Evolutionary conservation across 768 basidiomycete species (phyloP).

Genomic region (Auricularia auricula-judae): DNA sequence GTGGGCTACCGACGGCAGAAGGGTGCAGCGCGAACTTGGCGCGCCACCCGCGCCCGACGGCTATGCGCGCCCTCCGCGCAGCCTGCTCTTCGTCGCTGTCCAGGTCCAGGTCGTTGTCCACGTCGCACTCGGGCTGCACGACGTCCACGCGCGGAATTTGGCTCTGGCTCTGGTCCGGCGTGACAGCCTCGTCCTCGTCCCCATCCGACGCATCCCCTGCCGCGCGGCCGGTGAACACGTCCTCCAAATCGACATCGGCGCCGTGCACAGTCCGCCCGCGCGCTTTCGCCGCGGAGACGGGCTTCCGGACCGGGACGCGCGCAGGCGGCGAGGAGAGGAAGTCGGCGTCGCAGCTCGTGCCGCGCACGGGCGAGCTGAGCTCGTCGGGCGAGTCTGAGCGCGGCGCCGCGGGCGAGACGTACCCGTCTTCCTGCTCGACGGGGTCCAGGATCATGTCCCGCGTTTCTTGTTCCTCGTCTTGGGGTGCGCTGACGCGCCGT

Average conservation of each 20-base stretch:
- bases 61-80: neutral
- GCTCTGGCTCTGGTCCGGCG: neutral
- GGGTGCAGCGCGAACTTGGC: no score
- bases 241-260: neutral
- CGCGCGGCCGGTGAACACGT: neutral
- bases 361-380: conserved; percentile 47
- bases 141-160: neutral
- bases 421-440: conserved; percentile 71
- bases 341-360: neutral
- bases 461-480: conserved; percentile 30
- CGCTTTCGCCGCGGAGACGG: neutral
- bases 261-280: neutral
- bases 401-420: conserved; percentile 37
- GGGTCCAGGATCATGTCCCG: conserved; percentile 27
- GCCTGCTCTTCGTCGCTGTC: neutral
- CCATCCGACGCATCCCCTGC: neutral
- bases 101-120: neutral
- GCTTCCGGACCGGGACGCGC: neutral
- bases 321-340: neutral
- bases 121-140: neutral
- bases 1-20: no score
- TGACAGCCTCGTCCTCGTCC: neutral
- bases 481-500: neutral
- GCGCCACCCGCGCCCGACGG: neutral
- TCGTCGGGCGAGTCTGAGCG: conserved; percentile 33